phyloP scores from a whole-genome alignment of 108 stramenopile genomes.

The Stephanodiscus minutulus region DNA sequence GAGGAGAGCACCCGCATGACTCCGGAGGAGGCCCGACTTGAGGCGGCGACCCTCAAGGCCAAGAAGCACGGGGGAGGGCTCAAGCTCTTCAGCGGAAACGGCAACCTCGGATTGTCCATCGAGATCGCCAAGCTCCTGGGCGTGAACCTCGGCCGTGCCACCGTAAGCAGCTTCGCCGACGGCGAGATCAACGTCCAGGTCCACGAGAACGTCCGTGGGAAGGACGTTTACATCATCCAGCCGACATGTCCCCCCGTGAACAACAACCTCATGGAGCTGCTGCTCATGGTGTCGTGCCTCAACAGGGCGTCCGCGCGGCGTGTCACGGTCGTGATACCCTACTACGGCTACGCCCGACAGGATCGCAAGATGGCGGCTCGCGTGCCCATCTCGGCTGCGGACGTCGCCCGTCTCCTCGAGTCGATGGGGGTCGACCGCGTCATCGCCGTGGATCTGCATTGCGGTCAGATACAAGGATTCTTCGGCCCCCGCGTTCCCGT shows the following conservation, averaged over 20 bases:
- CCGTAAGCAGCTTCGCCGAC: constrained; percentile 95
- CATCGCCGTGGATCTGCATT: constrained; percentile 99
- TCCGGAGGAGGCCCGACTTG: constrained; percentile 72
- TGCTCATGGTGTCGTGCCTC: constrained; percentile 97
- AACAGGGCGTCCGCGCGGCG: constrained; percentile 93
- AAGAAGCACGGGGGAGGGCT: constrained; percentile 87
- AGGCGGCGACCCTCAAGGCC: constrained; percentile 79
- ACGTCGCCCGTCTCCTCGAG: constrained; percentile 98
- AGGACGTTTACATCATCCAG: constrained; percentile 97
- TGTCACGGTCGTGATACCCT: constrained; percentile 98
- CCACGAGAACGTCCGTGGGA: constrained; percentile 97
- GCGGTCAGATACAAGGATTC: constrained; percentile 99
- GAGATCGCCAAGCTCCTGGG: constrained; percentile 95
- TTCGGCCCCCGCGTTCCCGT: constrained; percentile 98
- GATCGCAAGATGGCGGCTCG: constrained; percentile 99
- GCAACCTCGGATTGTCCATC: constrained; percentile 92
- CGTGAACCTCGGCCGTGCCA: constrained; percentile 94
- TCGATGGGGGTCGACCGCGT: constrained; percentile 99
- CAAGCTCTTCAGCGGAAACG: constrained; percentile 97
- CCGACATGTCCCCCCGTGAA: constrained; percentile 98
- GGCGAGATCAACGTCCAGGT: constrained; percentile 98
- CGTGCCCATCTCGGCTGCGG: constrained; percentile 99
- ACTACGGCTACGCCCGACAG: constrained; percentile 99
- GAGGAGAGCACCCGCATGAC: constrained; percentile 58
- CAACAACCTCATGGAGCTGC: constrained; percentile 97